phyloP scores from a whole-genome alignment of 208 protist genomes.

The Leishmania lainsoni region DNA sequence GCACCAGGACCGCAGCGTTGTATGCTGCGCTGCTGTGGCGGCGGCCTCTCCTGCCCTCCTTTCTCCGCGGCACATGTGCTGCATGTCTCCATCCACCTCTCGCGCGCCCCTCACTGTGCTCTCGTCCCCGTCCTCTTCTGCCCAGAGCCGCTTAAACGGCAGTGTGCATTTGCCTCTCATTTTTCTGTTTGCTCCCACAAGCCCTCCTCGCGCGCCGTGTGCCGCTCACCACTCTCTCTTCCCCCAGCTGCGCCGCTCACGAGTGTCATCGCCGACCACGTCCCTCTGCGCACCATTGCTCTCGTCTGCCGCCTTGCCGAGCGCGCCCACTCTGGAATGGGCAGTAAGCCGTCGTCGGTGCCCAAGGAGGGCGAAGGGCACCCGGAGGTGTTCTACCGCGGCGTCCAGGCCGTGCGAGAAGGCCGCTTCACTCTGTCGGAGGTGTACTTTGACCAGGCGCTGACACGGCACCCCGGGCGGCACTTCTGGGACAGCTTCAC shows the following conservation, averaged over 20 bases:
- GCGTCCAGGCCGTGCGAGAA: constrained; percentile 6
- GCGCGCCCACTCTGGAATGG: not conserved
- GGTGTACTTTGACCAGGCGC: constrained; percentile 29
- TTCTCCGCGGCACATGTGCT: not conserved
- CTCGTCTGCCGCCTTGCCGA: not conserved
- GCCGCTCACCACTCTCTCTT: not conserved
- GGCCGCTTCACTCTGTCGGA: constrained; percentile 23
- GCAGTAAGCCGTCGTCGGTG: constrained; percentile 5
- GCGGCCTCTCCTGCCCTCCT: not conserved
- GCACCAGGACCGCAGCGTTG: not conserved
- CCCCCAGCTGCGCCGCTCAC: not conserved
- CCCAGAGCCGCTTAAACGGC: not conserved
- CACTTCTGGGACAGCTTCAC: constrained; percentile 15
- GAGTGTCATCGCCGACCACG: not conserved
- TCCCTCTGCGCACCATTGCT: not conserved
- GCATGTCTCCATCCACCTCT: not conserved
- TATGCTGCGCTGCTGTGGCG: not conserved
- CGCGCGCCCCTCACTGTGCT: not conserved
- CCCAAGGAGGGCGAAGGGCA: constrained; percentile 9
- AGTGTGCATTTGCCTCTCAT: not conserved
- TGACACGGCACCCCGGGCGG: constrained; percentile 16
- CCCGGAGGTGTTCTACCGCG: constrained; percentile 26
- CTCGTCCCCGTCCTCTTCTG: not conserved
- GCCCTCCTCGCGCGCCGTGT: not conserved
- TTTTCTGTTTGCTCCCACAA: not conserved